phyloP scores from a whole-genome alignment of 345 rosid species.

The Crucihimalaya himalaica region DNA sequence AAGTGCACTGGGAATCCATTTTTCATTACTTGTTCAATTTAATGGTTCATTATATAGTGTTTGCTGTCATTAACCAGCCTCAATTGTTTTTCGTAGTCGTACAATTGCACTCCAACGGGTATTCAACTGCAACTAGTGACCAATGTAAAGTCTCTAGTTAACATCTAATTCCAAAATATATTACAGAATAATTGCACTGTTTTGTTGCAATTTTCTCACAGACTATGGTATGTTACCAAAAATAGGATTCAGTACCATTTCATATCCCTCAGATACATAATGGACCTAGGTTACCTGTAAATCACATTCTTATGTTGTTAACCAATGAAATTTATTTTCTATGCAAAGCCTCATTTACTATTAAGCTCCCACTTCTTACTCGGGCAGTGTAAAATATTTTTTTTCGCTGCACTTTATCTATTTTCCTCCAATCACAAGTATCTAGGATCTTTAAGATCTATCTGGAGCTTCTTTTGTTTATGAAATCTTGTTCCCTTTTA shows the following conservation, averaged over 20 bases:
- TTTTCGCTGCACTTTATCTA: neutral
- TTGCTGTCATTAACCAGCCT: too few species aligned
- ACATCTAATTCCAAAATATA: too few species aligned
- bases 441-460: slow-evolving; percentile 18
- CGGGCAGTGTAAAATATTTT: neutral
- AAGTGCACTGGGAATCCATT: too few species aligned
- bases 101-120: too few species aligned
- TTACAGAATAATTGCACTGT: too few species aligned
- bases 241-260: neutral
- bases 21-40: too few species aligned
- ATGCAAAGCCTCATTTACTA: neutral
- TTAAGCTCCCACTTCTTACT: neutral
- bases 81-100: too few species aligned
- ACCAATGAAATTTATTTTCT: neutral
- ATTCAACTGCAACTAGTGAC: too few species aligned
- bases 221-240: neutral
- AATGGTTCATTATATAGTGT: too few species aligned
- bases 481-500: slow-evolving; percentile 12
- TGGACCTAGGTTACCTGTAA: slow-evolving; percentile 13
- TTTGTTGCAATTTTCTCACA: neutral
- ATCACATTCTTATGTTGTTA: slow-evolving; percentile 18
- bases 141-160: too few species aligned
- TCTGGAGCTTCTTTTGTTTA: slow-evolving; percentile 4
- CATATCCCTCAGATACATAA: neutral
- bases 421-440: slow-evolving; percentile 16